Base-by-base conservation (phyloP, 768 basidiomycete genomes). In the Tremella yokohamensis region DNA sequence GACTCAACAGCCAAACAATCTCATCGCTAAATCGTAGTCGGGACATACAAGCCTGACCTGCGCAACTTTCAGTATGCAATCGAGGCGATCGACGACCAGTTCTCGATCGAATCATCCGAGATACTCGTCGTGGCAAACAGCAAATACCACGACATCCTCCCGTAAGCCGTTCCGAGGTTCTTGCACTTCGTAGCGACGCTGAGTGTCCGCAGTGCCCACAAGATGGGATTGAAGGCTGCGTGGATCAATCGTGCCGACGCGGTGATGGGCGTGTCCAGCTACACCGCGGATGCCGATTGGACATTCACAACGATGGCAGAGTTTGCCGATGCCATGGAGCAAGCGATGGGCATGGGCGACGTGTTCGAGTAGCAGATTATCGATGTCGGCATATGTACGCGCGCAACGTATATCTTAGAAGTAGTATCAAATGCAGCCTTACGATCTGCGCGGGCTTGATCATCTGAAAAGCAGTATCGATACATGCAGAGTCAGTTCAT, bases 31-130 rank as follows among this genome's bases (percentile, higher is more conserved):
- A 1, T 12, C 13, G n/a, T 42, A 68, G 66, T 68, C 40, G 66
- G 63, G 24, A 51, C 50, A 3, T 64, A 68, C 49, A 68, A 68
- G 40, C 66, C 66, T n/a, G 63, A 64, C 38, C 40, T 62, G 18
- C 24, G 66, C 1, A 68, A 64, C 54, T 68, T 68, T 44, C 37
- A 62, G 2, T 59, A 68, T 45, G 63, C 58, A 22, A 54, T 68
- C 18, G 50, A 64, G 34, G 12, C 44, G 16, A 24, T 68, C 15
- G 37, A 57, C 8, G 38, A 57, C n/a, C 49, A 58, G n/a, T 63
- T 57, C 47, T 58, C 49, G 20, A 58, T 66, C 12, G 9, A 37
- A 4, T 52, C 60, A n/a, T 37, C 54, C 12, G 60, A 68, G 22
- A 57, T 68, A 1, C 50, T 64, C 4, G 25, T 52, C 24, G 65